Base-by-base conservation (phyloP, 2,329 filamentous ascomycete species). In the Phyllosticta citriasiana region DNA sequence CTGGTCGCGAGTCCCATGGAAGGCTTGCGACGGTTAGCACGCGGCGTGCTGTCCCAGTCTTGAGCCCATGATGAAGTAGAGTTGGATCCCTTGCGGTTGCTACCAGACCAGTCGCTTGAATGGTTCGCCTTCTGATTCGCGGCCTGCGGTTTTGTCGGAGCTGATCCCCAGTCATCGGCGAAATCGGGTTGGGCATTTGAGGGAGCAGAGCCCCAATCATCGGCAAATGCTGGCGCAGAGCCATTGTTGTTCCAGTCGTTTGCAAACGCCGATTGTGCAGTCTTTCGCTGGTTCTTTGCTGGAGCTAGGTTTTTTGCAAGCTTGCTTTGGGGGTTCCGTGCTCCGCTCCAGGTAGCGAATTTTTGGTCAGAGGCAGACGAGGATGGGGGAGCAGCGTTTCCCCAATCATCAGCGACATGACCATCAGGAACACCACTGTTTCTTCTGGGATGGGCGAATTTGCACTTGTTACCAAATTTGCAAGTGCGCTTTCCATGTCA, bases 391-490 rank as follows among this genome's bases (percentile, higher is more conserved):
- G 33, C 24, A 22, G 54, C 35, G 12, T 33, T 53, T 2, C 59
- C 53, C 59, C 53, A 60, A 14, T 60, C 59, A 19, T 35, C 53
- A 16, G 59, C 40, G 26, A 5, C 26, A 19, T 56, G 24, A 25
- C 59, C 40, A 2, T 56, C 53, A 16, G 53, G 33, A 10, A n/a
- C 24, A 3, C 50, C 58, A 9, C 24, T 47, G 5, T 50, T 47
- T 6, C 12, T 24, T 12, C 9, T 8, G 5, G 40, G 53, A 35
- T 56, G 54, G 6, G 33, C 25, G 26, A 52, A 60, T 33, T 51
- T 60, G 57, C 59, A 60, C 4, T 24, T 24, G 19, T 22, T 57
- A 8, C 59, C 54, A 52, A 53, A 57, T 26, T 57, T 60, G 59
- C 59, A 60, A 14, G 26, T 40, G 19, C 57, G 50, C 57, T 59